Conservation (phyloP, 1,284 basidiomycete species). For the Austroboletus sp. region DNA sequence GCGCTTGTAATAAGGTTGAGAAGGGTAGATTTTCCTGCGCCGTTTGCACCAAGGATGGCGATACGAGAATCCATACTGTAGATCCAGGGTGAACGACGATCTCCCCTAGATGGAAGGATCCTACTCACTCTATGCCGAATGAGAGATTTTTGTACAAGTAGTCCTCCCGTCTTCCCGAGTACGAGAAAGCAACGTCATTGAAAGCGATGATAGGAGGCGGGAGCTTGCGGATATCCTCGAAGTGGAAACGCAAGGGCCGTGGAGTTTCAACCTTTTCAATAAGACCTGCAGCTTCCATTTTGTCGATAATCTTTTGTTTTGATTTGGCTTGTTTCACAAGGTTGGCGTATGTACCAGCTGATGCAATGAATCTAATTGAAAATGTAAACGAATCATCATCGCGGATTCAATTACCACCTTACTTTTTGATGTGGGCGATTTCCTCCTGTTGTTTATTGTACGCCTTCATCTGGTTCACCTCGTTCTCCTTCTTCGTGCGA, state of each 20-base stretch:
- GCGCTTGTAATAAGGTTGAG: constrained; percentile 88
- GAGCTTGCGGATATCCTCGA: constrained; percentile 89
- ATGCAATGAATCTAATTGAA: constrained; percentile 79
- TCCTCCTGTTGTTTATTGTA: constrained; percentile 98
- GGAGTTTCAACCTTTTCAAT: constrained; percentile 81
- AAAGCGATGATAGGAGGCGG: constrained; percentile 98
- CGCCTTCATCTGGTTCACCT: constrained; percentile 98
- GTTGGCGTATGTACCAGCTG: constrained; percentile 97
- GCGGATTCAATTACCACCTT: constrained; percentile 21
- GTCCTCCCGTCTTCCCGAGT: constrained; percentile 83
- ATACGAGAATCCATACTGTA: constrained; percentile 88
- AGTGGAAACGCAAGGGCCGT: constrained; percentile 83
- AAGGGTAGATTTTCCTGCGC: constrained; percentile 95
- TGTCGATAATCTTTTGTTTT: constrained; percentile 99
- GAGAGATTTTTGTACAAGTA: constrained; percentile 84
- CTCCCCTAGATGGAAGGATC: constrained; percentile 27
- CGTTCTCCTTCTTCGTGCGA: constrained; percentile 93
- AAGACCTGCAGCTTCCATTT: constrained; percentile 99
- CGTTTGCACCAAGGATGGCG: constrained; percentile 97
- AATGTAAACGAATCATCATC: constrained; percentile 10
- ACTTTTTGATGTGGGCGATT: constrained; percentile 96
- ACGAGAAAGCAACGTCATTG: constrained; percentile 89
- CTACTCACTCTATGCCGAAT: constrained; percentile 87
- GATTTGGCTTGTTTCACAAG: constrained; percentile 98
- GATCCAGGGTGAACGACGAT: constrained; percentile 2